Conservation (phyloP, 257 asterid genomes). For the Jasminum sambac region DNA sequence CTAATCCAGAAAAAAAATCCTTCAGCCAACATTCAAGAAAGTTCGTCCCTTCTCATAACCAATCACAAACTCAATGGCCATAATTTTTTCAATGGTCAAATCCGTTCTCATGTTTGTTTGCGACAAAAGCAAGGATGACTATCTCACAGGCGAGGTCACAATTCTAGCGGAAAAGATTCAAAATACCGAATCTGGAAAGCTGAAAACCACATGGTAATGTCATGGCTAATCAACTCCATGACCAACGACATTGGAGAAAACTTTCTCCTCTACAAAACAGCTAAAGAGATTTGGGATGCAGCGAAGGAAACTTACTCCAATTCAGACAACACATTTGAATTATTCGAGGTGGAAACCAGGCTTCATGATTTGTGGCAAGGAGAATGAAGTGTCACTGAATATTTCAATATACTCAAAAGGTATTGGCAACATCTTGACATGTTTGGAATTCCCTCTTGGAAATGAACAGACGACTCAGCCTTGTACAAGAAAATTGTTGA, state of each 20-base stretch:
- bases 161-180: too few relatives aligned
- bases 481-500: conserved; percentile 10
- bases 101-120: background rate
- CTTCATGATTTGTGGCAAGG: conserved; percentile 20
- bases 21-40: too few relatives aligned
- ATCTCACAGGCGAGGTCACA: too few relatives aligned
- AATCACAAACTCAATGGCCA: too few relatives aligned
- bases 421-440: conserved; percentile 16
- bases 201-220: too few relatives aligned
- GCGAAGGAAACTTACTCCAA: too few relatives aligned
- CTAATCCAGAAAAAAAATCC: too few relatives aligned
- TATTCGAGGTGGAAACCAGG: too few relatives aligned
- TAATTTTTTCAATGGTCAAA: conserved; percentile 13
- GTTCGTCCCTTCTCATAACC: too few relatives aligned
- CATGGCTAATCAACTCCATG: too few relatives aligned
- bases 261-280: conserved; percentile 14
- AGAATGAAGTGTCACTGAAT: conserved; percentile 4
- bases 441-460: conserved; percentile 7
- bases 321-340: conserved; percentile 10
- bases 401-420: conserved; percentile 7
- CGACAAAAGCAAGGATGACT: conserved; percentile 12
- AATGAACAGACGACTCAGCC: conserved; percentile 3
- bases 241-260: too few relatives aligned
- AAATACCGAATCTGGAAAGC: too few relatives aligned
- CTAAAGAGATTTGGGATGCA: conserved; percentile 20